Evolutionary conservation across 768 basidiomycete genomes (phyloP), one percentile per base, ranked within the genome.

Genomic region (Podaxis sp.): DNA sequence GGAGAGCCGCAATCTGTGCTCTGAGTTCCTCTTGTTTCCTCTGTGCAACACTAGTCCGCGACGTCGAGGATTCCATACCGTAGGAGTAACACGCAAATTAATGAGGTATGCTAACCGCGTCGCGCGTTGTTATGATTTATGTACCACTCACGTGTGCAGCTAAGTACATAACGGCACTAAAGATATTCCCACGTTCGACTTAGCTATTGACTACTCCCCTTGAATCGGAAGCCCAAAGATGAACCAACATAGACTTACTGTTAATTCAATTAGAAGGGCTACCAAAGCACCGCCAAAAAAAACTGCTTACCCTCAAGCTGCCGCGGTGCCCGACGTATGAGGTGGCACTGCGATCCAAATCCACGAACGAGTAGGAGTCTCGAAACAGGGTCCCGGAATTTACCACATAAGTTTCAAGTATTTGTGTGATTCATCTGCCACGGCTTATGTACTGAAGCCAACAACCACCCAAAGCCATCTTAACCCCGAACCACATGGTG

Each of bases 21-120:
- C 78, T 75, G 12, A 91, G 72, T 40, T 83, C 80, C 46, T 76
- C 78, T 60, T 87, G 84, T 57, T 70, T 78, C 30, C 69, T 73
- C 49, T 70, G 70, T 28, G 81, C 79, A 10, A 75, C 72, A 44
- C 76, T 66, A 2, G 64, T 65, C 65, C 82, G 78, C 63, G 74
- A 76, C 1, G 80, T 76, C 20, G 81, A 77, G 0, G 88, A 88
- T 50, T 88, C 80, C 88, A 90, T 89, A 24, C 37, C 53, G 15
- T 24, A 44, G 36, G n/a, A 15, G 20, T 17, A 37, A 22, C 20
- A 6, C 38, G 37, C 37, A 17, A 38, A 17, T 17, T 56, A 62
- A 62, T 55, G 46, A 56, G 33, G 36, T 7, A 22, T 10, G 7
- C 33, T 40, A 26, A 30, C 30, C 54, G 61, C 61, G 61, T n/a